These are phyloP conservation scores for Ganoderma boninense DNA, from an alignment of 1,284 basidiomycete genomes.

Conservation along the genomic window DNA sequence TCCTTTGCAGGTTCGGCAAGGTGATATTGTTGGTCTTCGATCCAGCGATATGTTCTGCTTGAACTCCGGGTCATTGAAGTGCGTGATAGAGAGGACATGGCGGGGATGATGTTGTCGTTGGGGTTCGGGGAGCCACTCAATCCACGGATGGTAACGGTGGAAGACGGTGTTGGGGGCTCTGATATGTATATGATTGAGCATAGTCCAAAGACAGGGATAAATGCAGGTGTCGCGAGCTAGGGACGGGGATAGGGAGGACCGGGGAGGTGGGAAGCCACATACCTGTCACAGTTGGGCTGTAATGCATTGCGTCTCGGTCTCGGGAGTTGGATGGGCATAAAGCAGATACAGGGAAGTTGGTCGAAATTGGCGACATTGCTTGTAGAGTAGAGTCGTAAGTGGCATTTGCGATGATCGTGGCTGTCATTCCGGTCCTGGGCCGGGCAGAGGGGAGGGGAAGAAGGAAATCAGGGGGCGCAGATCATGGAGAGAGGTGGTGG, in stretches of 20 bases:
- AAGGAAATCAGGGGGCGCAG: conserved; percentile 23
- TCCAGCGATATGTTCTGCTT: conserved; percentile 74
- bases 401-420: conserved; percentile 30
- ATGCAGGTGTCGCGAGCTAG: background rate
- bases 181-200: conserved; percentile 17
- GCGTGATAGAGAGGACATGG: conserved; percentile 29
- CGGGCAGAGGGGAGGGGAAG: conserved; percentile 1
- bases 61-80: conserved; percentile 50
- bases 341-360: conserved; percentile 26
- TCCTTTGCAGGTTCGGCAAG: conserved; percentile 15
- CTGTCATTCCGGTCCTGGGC: conserved; percentile 29
- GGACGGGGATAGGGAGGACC: background rate
- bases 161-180: conserved; percentile 33
- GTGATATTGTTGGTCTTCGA: conserved; percentile 62
- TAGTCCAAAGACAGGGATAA: background rate
- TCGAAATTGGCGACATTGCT: conserved; percentile 27
- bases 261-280: conserved; percentile 8
- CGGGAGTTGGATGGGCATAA: conserved; percentile 27
- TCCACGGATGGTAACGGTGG: conserved; percentile 27
- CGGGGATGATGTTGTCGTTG: conserved; percentile 33
- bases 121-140: conserved; percentile 21
- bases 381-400: conserved; percentile 32
- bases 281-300: conserved; percentile 31
- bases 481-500: conserved; percentile 23
- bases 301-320: conserved; percentile 25